A percentile compares a stretch with the other conserved stretches of the same genome.
Conservation (phyloP, 306 rosid species). For the Ammopiptanthus mongolicus region DNA sequence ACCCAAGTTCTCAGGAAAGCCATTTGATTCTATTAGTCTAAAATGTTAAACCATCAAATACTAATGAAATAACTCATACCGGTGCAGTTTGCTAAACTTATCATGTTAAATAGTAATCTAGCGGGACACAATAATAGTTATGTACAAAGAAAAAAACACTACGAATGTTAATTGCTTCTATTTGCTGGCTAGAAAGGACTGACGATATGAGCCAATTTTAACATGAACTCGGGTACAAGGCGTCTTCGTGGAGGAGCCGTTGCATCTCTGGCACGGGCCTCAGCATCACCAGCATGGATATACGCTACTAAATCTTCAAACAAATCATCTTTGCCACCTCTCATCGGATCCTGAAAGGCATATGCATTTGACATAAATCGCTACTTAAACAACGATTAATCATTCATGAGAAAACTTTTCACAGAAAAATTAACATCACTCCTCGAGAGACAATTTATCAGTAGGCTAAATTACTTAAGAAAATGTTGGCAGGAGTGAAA, state of each 20-base stretch:
- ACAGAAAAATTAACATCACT: neutral
- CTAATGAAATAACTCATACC: neutral
- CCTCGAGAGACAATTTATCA: neutral
- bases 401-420: neutral
- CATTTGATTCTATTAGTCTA: neutral
- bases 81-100: neutral
- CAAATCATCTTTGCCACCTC: constrained; percentile 79
- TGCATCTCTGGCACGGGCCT: constrained; percentile 61
- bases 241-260: constrained; percentile 76
- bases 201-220: constrained; percentile 69
- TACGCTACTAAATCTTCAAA: constrained; percentile 67
- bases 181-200: constrained; percentile 65
- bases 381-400: neutral
- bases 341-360: constrained; percentile 81
- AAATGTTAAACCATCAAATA: neutral
- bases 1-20: neutral
- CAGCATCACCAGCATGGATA: constrained; percentile 64
- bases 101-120: neutral
- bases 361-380: constrained; percentile 4
- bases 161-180: neutral
- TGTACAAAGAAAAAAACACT: constrained; percentile 19
- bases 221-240: constrained; percentile 85
- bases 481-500: neutral
- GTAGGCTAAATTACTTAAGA: neutral
- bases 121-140: constrained; percentile 2